Conservation (phyloP, 306 rosid species). For the Sphenostylis stenocarpa region DNA sequence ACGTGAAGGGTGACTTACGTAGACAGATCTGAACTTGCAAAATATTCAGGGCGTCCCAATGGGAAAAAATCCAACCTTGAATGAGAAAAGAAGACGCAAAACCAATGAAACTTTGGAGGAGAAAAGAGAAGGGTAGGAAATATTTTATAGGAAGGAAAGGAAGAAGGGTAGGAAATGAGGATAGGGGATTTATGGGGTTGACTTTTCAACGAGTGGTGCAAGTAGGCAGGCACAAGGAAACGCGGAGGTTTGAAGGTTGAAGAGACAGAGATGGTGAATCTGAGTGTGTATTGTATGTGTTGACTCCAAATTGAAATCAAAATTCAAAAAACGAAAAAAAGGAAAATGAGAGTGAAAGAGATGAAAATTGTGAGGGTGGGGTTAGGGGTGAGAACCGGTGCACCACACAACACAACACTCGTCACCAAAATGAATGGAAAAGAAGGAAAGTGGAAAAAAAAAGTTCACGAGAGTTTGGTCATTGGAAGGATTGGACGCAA, state of each 20-base stretch:
- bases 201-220: constrained; percentile 20
- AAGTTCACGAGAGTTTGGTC: background rate
- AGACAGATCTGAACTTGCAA: constrained; percentile 46
- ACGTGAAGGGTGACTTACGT: constrained; percentile 25
- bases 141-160: background rate
- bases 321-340: background rate
- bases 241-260: constrained; percentile 24
- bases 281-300: background rate
- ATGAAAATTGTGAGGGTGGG: background rate
- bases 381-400: background rate
- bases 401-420: background rate
- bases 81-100: constrained; percentile 6
- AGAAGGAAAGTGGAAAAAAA: background rate
- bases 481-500: constrained; percentile 9
- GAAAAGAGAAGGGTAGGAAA: background rate
- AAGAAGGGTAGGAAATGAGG: background rate
- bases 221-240: background rate
- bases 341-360: background rate
- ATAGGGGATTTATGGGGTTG: constrained; percentile 25
- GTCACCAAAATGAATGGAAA: background rate
- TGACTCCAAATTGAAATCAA: background rate
- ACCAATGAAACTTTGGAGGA: constrained; percentile 7
- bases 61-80: constrained; percentile 17
- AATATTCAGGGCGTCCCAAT: constrained; percentile 26
- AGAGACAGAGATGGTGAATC: background rate